phyloP scores from a whole-genome alignment of 1,139 yeast species.

The Citeromyces hawaiiensis region DNA sequence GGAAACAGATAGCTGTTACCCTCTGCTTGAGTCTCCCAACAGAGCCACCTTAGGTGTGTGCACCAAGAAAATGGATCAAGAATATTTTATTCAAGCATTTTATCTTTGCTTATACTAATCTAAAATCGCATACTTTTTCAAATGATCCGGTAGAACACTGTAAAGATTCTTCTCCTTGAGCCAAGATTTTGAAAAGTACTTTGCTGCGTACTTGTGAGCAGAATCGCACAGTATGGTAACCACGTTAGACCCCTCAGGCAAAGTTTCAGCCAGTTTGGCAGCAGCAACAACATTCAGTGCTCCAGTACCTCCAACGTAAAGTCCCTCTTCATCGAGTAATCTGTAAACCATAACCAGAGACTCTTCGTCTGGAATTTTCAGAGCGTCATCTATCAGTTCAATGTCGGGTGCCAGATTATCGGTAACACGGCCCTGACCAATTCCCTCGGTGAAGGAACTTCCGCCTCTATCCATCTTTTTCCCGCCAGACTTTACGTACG shows the following conservation, averaged over 20 bases:
- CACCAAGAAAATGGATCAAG: no score
- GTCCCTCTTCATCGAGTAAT: constrained; percentile 78
- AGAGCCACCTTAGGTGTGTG: no score
- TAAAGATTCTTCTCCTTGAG: constrained; percentile 54
- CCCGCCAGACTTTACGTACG: constrained; percentile 60
- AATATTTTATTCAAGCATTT: no score
- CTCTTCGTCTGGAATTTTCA: constrained; percentile 59
- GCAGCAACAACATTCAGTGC: constrained; percentile 82
- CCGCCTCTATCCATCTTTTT: constrained; percentile 54
- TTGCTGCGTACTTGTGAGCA: constrained; percentile 77
- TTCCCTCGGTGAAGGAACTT: constrained; percentile 85
- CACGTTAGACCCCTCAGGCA: constrained; percentile 73
- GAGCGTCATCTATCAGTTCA: constrained; percentile 58
- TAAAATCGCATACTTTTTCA: constrained; percentile 47
- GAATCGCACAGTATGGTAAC: constrained; percentile 82
- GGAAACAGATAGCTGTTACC: no score
- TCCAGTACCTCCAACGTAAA: constrained; percentile 82
- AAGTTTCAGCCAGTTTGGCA: constrained; percentile 49
- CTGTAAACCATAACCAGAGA: constrained; percentile 72
- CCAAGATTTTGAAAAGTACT: constrained; percentile 72
- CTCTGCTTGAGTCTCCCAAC: no score
- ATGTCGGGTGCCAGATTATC: constrained; percentile 66
- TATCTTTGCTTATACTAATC: no score
- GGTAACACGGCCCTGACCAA: constrained; percentile 90
- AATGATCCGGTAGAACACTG: constrained; percentile 53